These are phyloP conservation scores for Trypanosoma melophagium DNA, from an alignment of 208 protist genomes.

Conservation along the genomic window DNA sequence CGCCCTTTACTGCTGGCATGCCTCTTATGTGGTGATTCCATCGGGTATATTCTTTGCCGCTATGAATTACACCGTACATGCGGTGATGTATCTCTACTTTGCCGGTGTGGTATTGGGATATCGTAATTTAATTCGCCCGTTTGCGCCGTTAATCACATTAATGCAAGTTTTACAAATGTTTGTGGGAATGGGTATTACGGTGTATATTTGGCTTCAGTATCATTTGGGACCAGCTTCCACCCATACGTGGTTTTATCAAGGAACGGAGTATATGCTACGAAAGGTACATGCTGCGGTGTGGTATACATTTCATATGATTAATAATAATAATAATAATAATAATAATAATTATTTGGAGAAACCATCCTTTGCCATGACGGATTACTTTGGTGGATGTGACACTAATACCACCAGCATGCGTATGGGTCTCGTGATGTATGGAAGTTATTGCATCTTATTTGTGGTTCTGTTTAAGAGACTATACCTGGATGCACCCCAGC, in stretches of 20 bases:
- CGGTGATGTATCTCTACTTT: constrained; percentile 94
- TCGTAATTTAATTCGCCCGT: constrained; percentile 63
- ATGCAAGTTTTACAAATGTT: constrained; percentile 94
- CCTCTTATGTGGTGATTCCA: constrained; percentile 28
- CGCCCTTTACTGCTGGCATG: constrained; percentile 92
- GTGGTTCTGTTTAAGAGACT: constrained; percentile 85
- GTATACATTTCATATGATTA: no score
- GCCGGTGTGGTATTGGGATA: constrained; percentile 51
- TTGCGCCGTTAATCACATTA: constrained; percentile 83
- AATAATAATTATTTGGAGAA: no score
- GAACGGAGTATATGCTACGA: neutral
- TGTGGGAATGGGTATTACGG: constrained; percentile 56
- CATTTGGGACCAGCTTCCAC: neutral
- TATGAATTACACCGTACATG: constrained; percentile 94
- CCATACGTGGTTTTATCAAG: neutral
- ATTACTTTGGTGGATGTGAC: constrained; percentile 71
- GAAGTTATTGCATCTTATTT: constrained; percentile 87
- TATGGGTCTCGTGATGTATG: constrained; percentile 87
- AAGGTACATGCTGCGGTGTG: neutral
- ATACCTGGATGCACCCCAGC: no score
- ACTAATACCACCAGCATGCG: constrained; percentile 59
- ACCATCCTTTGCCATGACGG: no score
- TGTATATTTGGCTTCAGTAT: neutral
- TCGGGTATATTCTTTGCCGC: constrained; percentile 77
- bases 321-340: no score